Conservation (phyloP, 768 basidiomycete genomes). For the Pleurotus ostreatus region DNA sequence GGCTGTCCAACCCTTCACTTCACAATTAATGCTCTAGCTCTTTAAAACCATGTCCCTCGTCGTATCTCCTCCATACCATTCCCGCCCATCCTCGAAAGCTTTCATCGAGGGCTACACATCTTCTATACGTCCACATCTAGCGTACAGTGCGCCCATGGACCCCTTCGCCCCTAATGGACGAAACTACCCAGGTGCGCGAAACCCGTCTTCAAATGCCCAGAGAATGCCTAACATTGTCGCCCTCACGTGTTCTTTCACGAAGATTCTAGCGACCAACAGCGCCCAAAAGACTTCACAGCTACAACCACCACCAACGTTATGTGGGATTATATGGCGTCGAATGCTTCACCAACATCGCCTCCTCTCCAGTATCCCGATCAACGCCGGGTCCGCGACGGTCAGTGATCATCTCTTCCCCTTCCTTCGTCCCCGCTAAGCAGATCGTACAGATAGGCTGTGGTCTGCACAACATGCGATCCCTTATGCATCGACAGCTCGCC, state of each 20-base stretch:
- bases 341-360: not conserved
- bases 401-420: not conserved
- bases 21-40: not conserved
- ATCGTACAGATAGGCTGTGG: not conserved
- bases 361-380: not conserved
- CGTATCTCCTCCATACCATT: not conserved
- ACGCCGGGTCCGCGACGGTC: not conserved
- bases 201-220: too few species aligned
- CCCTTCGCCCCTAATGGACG: not conserved
- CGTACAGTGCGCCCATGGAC: not conserved
- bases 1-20: conserved; percentile 8
- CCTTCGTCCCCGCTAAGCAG: not conserved
- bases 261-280: conserved; percentile 1
- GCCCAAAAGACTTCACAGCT: conserved; percentile 1
- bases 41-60: conserved; percentile 6
- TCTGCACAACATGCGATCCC: not conserved
- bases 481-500: not conserved
- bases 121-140: too few species aligned
- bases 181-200: not conserved
- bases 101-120: not conserved
- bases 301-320: not conserved
- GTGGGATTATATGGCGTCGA: not conserved
- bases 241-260: too few species aligned
- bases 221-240: too few species aligned
- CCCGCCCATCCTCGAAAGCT: conserved; percentile 1